phyloP scores from a whole-genome alignment of 805 yeast species.

The Starmerella riodocensis region DNA sequence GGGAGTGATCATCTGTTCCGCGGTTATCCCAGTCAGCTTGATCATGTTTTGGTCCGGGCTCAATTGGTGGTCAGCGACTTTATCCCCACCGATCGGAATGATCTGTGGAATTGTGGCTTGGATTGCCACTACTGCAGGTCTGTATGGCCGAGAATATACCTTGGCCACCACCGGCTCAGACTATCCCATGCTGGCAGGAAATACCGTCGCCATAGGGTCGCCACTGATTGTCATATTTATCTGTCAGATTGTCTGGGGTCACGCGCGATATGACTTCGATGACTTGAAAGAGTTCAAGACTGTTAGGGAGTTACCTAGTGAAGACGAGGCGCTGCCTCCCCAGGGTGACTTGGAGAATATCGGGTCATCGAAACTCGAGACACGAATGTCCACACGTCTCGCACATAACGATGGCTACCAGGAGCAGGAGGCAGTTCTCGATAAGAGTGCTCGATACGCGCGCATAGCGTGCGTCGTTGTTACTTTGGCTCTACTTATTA shows the following conservation, averaged over 20 bases:
- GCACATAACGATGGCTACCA: constrained; percentile 11
- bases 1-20: constrained; percentile 83
- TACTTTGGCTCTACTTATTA: constrained; percentile 48
- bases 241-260: constrained; percentile 49
- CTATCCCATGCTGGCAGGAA: constrained; percentile 81
- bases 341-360: background rate
- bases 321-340: constrained; percentile 8
- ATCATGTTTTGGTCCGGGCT: constrained; percentile 54
- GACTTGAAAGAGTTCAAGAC: constrained; percentile 42
- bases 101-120: constrained; percentile 59
- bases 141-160: constrained; percentile 39
- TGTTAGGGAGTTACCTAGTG: constrained; percentile 30
- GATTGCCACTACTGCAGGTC: constrained; percentile 32
- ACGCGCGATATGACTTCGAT: constrained; percentile 65
- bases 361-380: constrained; percentile 3
- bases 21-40: constrained; percentile 64
- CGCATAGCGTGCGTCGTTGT: constrained; percentile 45
- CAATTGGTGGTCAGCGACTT: constrained; percentile 54
- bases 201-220: constrained; percentile 65
- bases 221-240: constrained; percentile 57
- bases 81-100: constrained; percentile 70
- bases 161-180: constrained; percentile 51
- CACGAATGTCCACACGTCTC: constrained; percentile 7
- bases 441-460: constrained; percentile 48
- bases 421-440: constrained; percentile 40